phyloP scores from a whole-genome alignment of 495 filamentous ascomycete genomes.

The Endocarpon pusillum region DNA sequence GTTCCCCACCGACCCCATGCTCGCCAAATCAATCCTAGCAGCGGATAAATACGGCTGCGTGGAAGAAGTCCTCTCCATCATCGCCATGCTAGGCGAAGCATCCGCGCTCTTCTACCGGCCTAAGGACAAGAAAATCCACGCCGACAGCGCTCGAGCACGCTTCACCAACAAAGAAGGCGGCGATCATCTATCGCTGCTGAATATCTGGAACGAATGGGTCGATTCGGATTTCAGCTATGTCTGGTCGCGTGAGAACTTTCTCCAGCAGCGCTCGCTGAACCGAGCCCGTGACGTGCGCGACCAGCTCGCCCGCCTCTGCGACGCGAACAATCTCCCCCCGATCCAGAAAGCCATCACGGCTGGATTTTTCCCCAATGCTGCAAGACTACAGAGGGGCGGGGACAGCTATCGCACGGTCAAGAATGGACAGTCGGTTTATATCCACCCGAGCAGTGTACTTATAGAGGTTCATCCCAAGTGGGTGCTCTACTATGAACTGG shows the following conservation, averaged over 20 bases:
- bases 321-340: conserved; percentile 52
- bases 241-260: conserved; percentile 86
- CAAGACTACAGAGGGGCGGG: conserved; percentile 65
- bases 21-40: conserved; percentile 81
- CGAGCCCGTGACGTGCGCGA: conserved; percentile 86
- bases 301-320: conserved; percentile 86
- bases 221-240: conserved; percentile 78
- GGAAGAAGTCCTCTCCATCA: conserved; percentile 85
- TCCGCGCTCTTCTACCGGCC: conserved; percentile 86
- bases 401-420: conserved; percentile 92
- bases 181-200: conserved; percentile 80
- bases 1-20: conserved; percentile 88
- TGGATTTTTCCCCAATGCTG: conserved; percentile 92
- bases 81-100: conserved; percentile 83
- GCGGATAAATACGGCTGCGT: conserved; percentile 80
- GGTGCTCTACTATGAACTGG: conserved; percentile 83
- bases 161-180: conserved; percentile 90
- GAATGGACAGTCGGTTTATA: conserved; percentile 73
- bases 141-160: conserved; percentile 77
- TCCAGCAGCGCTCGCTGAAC: conserved; percentile 73
- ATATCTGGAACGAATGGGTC: conserved; percentile 95
- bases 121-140: conserved; percentile 94
- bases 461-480: conserved; percentile 73
- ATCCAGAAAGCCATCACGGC: conserved; percentile 78
- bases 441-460: conserved; percentile 74